phyloP scores from a whole-genome alignment of 2,329 filamentous ascomycete genomes.

The Colletotrichum sp. region DNA sequence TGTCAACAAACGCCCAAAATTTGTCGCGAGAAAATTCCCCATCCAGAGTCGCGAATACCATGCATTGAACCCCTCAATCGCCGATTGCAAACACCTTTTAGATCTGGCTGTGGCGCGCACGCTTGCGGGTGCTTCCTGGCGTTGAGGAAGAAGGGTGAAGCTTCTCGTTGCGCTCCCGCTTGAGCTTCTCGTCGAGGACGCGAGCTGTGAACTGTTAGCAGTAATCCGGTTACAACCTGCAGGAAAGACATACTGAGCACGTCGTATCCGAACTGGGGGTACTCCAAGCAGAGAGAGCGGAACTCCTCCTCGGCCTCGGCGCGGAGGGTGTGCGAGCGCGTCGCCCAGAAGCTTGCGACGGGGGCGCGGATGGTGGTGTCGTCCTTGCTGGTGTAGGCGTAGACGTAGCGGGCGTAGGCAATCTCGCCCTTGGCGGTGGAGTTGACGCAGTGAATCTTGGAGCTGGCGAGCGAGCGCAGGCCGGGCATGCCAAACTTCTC shows the following conservation, averaged over 20 bases:
- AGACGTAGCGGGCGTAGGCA: slow-evolving; percentile 89
- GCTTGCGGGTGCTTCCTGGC: slow-evolving; percentile 58
- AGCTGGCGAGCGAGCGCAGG: slow-evolving; percentile 79
- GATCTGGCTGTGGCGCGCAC: slow-evolving; percentile 54
- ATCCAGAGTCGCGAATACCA: not conserved
- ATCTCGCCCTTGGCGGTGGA: slow-evolving; percentile 90
- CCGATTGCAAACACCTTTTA: not conserved
- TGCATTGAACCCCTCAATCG: not conserved
- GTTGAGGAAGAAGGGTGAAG: slow-evolving; percentile 50
- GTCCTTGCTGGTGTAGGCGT: slow-evolving; percentile 73
- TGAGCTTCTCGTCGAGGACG: slow-evolving; percentile 71
- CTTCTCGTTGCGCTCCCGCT: slow-evolving; percentile 66
- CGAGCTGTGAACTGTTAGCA: slow-evolving; percentile 50
- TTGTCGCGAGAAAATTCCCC: not conserved
- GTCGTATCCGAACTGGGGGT: slow-evolving; percentile 91
- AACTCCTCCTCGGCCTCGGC: slow-evolving; percentile 89
- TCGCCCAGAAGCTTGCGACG: slow-evolving; percentile 91
- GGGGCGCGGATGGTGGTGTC: slow-evolving; percentile 80
- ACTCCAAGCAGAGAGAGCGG: slow-evolving; percentile 83
- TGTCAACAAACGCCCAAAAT: not conserved
- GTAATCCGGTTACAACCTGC: not conserved
- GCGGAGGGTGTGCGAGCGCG: slow-evolving; percentile 78
- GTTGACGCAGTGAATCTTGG: slow-evolving; percentile 91
- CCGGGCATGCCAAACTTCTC: slow-evolving; percentile 73
- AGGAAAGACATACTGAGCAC: slow-evolving; percentile 69